Base-by-base conservation (phyloP, 495 filamentous ascomycete genomes). In the Oleoguttula mirabilis region DNA sequence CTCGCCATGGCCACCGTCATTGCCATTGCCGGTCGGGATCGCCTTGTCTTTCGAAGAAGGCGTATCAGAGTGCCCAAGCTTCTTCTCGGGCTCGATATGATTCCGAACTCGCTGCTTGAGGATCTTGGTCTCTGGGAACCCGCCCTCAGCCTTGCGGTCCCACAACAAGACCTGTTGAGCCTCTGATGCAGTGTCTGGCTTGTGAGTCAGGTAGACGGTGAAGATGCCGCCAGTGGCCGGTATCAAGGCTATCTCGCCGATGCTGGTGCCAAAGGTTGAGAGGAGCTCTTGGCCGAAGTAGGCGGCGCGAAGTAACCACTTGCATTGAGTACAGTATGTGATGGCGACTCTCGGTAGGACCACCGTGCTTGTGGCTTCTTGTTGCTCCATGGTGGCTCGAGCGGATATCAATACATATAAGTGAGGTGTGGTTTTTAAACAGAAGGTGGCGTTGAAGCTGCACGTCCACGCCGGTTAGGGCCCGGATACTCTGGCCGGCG, bases 211-310 rank as follows among this genome's bases (percentile, higher is more conserved):
- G 35, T 78, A 69, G 4, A 94, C 73, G 10, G 72, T 68, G 57
- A 98, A 98, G 17, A 81, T 61, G 0, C 90, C 90, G 19, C 90
- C 88, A 0, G 84, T 93, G 14, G 76, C 58, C 0, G 90, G 90
- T 30, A 88, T 72, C 0, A 98, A 76, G n/a, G 90, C 75, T 11
- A 98, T 80, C 61, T 96, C 88, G 33, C 88, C 87, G 0, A 98
- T 70, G 41, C 77, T 69, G 10, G 77, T 87, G 37, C 72, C 70
- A 67, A 98, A 98, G 5, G 90, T 98, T n/a, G 84, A 90, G 45
- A 98, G 79, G 39, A 98, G 83, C 64, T 98, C 90, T 75, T 98
- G 90, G 32, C 82, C 87, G 64, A 82, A 94, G 84, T 93, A 45
- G 12, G 15, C 30, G 23, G 47, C 32, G 14, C 41, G 66, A 8